Base-by-base conservation (phyloP, 371 early-diverging fungal species). In the Enterocytospora artemiae region DNA sequence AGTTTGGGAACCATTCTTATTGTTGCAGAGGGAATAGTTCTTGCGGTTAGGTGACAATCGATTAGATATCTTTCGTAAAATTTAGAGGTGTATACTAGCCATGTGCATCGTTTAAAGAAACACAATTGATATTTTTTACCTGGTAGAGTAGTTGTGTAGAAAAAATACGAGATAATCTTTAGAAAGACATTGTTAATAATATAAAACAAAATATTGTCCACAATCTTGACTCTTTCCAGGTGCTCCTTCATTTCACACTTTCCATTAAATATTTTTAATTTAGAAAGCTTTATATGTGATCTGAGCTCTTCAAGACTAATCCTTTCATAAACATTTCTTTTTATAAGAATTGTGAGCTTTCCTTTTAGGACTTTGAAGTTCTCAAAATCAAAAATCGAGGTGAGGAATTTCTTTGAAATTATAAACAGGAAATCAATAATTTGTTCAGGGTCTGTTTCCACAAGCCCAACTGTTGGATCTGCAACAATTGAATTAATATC, bases 391-490 rank as follows among this genome's bases (percentile, higher is more conserved):
- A 74, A 61, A 36, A 63, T 46, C 27, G 36, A 20, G 30, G 22
- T 36, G 18, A 74, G 44, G 14, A 57, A 34, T 32, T 71, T 74
- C 37, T 71, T 74, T 16, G 68, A 59, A 25, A 74, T 55, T 25
- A 62, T 33, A 48, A 74, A 74, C 22, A 74, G 49, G 39, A 74
- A 74, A 56, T 71, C 55, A 27, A 63, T 52, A 31, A 70, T 43
- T 20, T 46, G 53, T 39, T 55, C 34, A 7, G n/a, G 28, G 41
- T 61, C 45, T 4, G 61, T 54, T 1, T 20, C 14, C n/a, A n/a
- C n/a, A n/a, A n/a, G n/a, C n/a, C n/a, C n/a, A n/a, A n/a, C n/a
- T n/a, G n/a, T n/a, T n/a, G n/a, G n/a, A n/a, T n/a, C n/a, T n/a
- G n/a, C n/a, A n/a, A n/a, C n/a, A n/a, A n/a, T n/a, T n/a, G n/a